Evolutionary conservation across 1,139 yeast genomes (phyloP), one percentile per base, ranked within the genome.

Genomic region (Barnettozyma hawaiiensis): DNA sequence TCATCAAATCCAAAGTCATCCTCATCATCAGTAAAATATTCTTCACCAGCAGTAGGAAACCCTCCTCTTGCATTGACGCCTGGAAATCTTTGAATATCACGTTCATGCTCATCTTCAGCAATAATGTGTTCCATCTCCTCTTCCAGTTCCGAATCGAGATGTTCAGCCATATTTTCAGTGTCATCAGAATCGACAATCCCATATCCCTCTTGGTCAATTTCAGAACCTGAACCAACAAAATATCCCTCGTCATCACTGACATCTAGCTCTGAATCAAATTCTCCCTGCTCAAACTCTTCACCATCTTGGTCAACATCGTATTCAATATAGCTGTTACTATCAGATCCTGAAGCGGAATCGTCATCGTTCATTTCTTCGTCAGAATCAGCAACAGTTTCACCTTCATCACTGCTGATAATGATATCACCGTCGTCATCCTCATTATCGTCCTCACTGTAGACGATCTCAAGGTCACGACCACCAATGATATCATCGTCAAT

Each of bases 381-480:
- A 11, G 41, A 34, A 26, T 33, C 42, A 8, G 44, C 47, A 23
- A 46, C 40, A 7, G 41, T 41, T 19, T 51, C 58, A 14, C 49
- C 58, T 3, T 47, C 52, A 31, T 50, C 55, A 26, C 48, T 52
- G 6, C 48, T 48, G 7, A 49, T 56, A 14, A 47, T 50, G n/a
- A 41, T 49, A 11, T 46, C 53, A 12, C 47, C 57, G 8, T 46
- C 57, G 8, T 46, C 51, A 21, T 46, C 49, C 7, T 47, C 53
- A 19, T 54, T 60, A 11, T 59, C 65, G 36, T 60, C 64, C 18
- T 59, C 73, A 37, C 71, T 67, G 42, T 67, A 68, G 2, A 68
- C 70, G 39, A 71, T 69, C 38, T 70, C 71, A 29, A 65, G 56
- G 7, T 65, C 64, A 12, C 53, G 64, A 5, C 53, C 65, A 31